phyloP scores from a whole-genome alignment of 306 rosid genomes.

The Dicorynia guianensis region DNA sequence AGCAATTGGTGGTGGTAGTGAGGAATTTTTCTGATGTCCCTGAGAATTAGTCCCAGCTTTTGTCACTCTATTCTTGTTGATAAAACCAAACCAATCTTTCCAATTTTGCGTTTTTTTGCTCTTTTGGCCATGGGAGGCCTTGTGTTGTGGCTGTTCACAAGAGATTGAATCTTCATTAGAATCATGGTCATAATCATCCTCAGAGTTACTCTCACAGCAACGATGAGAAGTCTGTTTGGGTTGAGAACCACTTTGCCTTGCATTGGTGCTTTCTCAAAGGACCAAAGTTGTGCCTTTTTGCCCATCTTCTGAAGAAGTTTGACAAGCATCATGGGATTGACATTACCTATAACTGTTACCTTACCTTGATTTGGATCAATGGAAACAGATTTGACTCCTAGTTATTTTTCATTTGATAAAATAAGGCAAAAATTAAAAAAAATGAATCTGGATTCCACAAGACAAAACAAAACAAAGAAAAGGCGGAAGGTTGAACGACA shows the following conservation, averaged over 20 bases:
- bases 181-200: slow-evolving; percentile 9
- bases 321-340: slow-evolving; percentile 23
- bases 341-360: slow-evolving; percentile 29
- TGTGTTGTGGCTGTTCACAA: background rate
- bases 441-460: background rate
- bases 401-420: background rate
- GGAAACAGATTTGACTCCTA: slow-evolving; percentile 38
- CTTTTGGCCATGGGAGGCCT: background rate
- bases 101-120: background rate
- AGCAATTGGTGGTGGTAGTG: background rate
- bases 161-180: background rate
- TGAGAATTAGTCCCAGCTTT: no score
- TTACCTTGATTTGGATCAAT: slow-evolving; percentile 36
- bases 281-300: slow-evolving; percentile 38
- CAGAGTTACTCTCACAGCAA: slow-evolving; percentile 1
- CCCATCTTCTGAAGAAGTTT: slow-evolving; percentile 38
- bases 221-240: background rate
- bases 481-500: background rate
- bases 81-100: background rate
- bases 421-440: no score
- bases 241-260: background rate
- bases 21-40: no score
- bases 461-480: background rate
- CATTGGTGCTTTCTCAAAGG: slow-evolving; percentile 27
- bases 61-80: background rate